These are phyloP conservation scores for Dothistroma pini DNA, from an alignment of 2,329 filamentous ascomycete species.

Conservation along the genomic window DNA sequence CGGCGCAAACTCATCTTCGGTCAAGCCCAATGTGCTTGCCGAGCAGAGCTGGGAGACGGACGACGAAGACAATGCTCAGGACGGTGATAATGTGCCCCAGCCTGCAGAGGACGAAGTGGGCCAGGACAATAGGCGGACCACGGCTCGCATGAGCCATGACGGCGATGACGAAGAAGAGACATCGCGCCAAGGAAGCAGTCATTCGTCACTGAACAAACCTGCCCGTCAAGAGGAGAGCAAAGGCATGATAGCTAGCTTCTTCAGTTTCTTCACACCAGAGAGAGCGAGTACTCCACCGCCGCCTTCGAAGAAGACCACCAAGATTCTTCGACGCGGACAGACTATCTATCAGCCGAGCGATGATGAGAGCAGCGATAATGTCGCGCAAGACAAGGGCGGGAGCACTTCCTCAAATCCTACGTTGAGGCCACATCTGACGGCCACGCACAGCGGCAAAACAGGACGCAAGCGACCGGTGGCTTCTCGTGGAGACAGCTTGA, in stretches of 20 bases:
- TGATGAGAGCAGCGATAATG: conserved; percentile 31
- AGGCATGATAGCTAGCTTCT: conserved; percentile 52
- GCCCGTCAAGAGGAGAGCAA: conserved; percentile 26
- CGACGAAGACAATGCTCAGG: conserved; percentile 29
- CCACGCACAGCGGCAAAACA: conserved; percentile 18
- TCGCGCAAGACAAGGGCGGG: conserved; percentile 14
- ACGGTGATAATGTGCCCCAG: conserved; percentile 58
- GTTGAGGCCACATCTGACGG: conserved; percentile 29
- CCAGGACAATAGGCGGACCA: conserved; percentile 51
- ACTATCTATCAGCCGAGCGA: conserved; percentile 54
- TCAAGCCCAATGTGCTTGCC: conserved; percentile 33
- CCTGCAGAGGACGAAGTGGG: conserved; percentile 62
- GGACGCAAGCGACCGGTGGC: conserved; percentile 41
- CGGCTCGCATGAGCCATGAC: conserved; percentile 29
- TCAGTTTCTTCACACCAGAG: conserved; percentile 71
- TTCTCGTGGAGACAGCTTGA: conserved; percentile 50
- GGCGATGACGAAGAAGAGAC: conserved; percentile 45
- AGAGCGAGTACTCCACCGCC: conserved; percentile 50
- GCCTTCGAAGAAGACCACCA: conserved; percentile 32
- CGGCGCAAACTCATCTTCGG: conserved; percentile 59
- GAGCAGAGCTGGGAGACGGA: conserved; percentile 22
- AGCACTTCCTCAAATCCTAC: conserved; percentile 31
- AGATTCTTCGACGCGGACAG: conserved; percentile 59
- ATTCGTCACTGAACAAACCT: conserved; percentile 7
- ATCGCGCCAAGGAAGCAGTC: conserved; percentile 37